Conservation (phyloP, 2,329 filamentous ascomycete species). For the Clonostachys solani region DNA sequence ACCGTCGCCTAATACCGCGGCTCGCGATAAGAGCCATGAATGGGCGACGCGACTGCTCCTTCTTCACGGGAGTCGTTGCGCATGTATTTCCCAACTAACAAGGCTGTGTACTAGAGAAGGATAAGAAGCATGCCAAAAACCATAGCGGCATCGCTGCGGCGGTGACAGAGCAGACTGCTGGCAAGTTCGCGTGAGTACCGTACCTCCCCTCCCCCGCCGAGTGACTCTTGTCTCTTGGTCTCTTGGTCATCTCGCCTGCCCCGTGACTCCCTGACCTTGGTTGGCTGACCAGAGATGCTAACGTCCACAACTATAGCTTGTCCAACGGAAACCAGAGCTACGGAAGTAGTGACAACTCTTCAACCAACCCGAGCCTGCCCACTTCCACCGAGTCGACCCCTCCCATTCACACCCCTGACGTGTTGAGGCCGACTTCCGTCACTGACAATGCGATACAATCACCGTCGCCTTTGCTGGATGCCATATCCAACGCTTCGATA, state of each 20-base stretch:
- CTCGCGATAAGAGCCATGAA: too few relatives aligned
- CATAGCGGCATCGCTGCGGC: conserved; percentile 46
- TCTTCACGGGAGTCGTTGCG: conserved; percentile 1
- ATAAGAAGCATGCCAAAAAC: conserved; percentile 52
- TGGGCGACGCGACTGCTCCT: not conserved
- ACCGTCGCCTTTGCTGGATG: conserved; percentile 41
- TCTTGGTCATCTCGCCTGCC: conserved; percentile 17
- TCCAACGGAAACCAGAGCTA: conserved; percentile 14
- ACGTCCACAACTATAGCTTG: not conserved
- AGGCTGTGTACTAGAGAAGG: conserved; percentile 35
- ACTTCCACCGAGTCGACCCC: conserved; percentile 39
- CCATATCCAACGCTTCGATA: conserved; percentile 42
- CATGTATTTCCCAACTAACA: conserved; percentile 4
- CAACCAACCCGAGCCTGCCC: conserved; percentile 23
- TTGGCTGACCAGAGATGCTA: not conserved
- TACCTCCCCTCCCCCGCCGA: conserved; percentile 3
- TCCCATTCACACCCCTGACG: conserved; percentile 38
- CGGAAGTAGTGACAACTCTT: conserved; percentile 22
- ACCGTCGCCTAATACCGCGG: not conserved
- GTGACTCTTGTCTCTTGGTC: conserved; percentile 2
- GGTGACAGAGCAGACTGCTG: conserved; percentile 47
- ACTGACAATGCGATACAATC: conserved; percentile 36
- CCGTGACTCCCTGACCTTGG: conserved; percentile 6
- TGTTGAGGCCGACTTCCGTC: conserved; percentile 29
- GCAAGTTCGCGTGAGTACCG: conserved; percentile 44